phyloP scores from a whole-genome alignment of 2,329 filamentous ascomycete species.

The Aschersonia sp. region DNA sequence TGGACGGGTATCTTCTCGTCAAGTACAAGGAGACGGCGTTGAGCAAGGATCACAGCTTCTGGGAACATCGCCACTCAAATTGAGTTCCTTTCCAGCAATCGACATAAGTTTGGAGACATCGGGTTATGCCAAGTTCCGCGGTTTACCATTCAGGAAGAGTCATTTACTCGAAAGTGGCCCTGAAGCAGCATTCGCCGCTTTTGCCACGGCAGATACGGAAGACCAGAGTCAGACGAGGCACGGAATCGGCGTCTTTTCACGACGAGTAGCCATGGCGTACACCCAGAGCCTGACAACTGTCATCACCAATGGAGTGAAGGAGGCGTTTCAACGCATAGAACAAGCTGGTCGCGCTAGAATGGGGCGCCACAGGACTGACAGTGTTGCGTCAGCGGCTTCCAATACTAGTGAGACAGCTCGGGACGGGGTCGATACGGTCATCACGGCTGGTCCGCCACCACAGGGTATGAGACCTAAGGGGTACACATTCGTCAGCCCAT shows the following conservation, averaged over 20 bases:
- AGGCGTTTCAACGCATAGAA: slow-evolving; percentile 26
- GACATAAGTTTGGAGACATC: slow-evolving; percentile 38
- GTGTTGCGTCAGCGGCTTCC: slow-evolving; percentile 16
- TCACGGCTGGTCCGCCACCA: slow-evolving; percentile 1
- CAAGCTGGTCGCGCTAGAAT: slow-evolving; percentile 11
- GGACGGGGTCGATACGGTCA: neutral
- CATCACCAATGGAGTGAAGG: slow-evolving; percentile 21
- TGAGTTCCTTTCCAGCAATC: slow-evolving; percentile 24
- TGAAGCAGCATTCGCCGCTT: slow-evolving; percentile 4
- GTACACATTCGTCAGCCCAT: slow-evolving; percentile 72
- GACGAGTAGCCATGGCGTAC: slow-evolving; percentile 45
- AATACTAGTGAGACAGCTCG: neutral
- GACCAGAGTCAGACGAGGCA: neutral
- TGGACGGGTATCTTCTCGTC: slow-evolving; percentile 45
- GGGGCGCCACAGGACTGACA: slow-evolving; percentile 14
- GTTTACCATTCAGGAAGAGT: slow-evolving; percentile 25
- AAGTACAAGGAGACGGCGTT: slow-evolving; percentile 22
- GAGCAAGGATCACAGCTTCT: slow-evolving; percentile 10
- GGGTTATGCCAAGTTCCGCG: slow-evolving; percentile 43
- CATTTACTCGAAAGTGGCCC: slow-evolving; percentile 12
- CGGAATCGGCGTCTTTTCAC: slow-evolving; percentile 26
- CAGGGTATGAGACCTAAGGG: slow-evolving; percentile 36
- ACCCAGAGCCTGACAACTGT: slow-evolving; percentile 29
- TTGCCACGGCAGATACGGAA: slow-evolving; percentile 4
- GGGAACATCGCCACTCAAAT: slow-evolving; percentile 2